Evolutionary conservation across 805 yeast genomes (phyloP), one percentile per base, ranked within the genome.

Genomic region (Komagataella phaffii): DNA sequence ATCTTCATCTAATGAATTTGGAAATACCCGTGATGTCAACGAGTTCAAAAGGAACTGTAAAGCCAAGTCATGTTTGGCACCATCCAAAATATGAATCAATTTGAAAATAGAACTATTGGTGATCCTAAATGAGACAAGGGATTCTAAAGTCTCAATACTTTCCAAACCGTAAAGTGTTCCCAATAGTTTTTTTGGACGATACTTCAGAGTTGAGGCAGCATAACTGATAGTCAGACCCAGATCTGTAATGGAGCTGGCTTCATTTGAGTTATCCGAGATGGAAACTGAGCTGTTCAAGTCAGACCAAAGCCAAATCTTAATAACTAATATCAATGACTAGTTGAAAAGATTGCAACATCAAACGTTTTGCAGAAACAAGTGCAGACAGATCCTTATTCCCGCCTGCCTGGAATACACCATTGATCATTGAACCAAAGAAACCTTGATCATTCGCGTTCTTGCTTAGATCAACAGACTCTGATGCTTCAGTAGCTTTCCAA

Each of bases 321-420:
- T 77, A 83, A 24, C 84, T 73, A 0, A 77, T 67, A 24, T 62
- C 64, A 1, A 79, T 74, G 1, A 85, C 79, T 53, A 76, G 79
- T 53, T 79, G 82, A 61, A 88, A 77, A 4, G 89, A 76, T 48
- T 78, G 68, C n/a, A 83, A 64, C 5, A 86, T 72, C 1, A 82
- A 72, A 53, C 75, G 70, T 18, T 82, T 65, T 55, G 79, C 80
- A 52, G 72, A 76, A 47, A 75, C 77, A 30, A 75, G 79, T 12
- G 76, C 73, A 17, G 76, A 66, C 50, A 76, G 59, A 40, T 73
- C 65, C 52, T 72, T 69, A 0, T 84, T 85, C 1, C 86, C 72
- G 55, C 86, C 95, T 12, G 81, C 77, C 52, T 79, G 83, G 59
- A 86, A 84, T 0, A 86, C 95, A 1, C 93, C 93, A 55, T 83